Evolutionary conservation across 176 grass and related monocot genomes (phyloP).

Genomic region (Hordeum marinum): DNA sequence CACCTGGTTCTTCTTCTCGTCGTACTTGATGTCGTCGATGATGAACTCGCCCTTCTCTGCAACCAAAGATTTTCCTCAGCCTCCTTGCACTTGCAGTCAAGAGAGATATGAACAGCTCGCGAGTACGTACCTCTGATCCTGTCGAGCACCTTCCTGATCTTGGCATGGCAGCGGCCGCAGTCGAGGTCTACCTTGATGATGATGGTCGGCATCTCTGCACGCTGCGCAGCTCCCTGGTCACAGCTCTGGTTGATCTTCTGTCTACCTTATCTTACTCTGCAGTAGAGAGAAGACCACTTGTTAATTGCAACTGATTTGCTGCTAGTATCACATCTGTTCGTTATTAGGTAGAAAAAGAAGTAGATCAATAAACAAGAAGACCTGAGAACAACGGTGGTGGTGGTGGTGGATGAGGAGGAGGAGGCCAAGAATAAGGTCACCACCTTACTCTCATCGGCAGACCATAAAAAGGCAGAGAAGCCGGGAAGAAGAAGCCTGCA

Average conservation of each 20-base stretch:
- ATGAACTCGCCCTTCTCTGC: conserved; percentile 50
- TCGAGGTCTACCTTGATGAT: conserved; percentile 64
- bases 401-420: not conserved
- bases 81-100: not conserved
- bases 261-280: not conserved
- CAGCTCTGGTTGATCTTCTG: not conserved
- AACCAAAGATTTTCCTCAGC: not conserved
- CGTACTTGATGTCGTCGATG: conserved; percentile 57
- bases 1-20: conserved; percentile 67
- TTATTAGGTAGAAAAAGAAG: not conserved
- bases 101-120: not conserved
- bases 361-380: not conserved
- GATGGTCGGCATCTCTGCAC: conserved; percentile 58
- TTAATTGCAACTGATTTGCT: not conserved
- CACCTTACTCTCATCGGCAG: too few relatives aligned
- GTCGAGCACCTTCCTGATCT: conserved; percentile 54
- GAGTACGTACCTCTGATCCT: conserved; percentile 52
- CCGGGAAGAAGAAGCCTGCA: not conserved
- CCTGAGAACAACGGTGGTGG: not conserved
- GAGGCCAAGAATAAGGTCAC: not conserved
- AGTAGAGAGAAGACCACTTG: not conserved
- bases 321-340: too few relatives aligned
- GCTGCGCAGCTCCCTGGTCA: not conserved
- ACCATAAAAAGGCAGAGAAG: not conserved
- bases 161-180: conserved; percentile 46